A percentile compares a stretch with the other conserved stretches of the same genome.
Evolutionary conservation across 1,284 basidiomycete species (phyloP).

Genomic region (Ganoderma meredithae): DNA sequence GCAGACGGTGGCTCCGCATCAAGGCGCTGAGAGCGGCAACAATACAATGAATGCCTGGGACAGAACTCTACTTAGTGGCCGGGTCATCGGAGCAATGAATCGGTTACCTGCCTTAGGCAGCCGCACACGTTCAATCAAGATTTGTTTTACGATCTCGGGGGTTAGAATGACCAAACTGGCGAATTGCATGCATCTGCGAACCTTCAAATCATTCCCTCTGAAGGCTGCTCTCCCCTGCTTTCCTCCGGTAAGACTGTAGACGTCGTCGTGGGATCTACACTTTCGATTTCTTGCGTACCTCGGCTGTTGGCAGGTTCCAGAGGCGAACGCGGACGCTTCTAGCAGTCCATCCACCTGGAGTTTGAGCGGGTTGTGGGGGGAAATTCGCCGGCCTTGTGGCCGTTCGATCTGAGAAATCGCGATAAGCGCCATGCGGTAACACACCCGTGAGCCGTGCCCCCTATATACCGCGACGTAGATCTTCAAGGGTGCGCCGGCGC

Average conservation of each 20-base stretch:
- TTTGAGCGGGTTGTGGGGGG: conserved; percentile 11
- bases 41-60: conserved; percentile 5
- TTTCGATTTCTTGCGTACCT: not conserved
- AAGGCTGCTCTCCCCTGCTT: not conserved
- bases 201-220: not conserved
- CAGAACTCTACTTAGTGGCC: conserved; percentile 17
- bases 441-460: not conserved
- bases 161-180: not conserved
- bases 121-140: conserved; percentile 6
- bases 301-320: not conserved
- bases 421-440: conserved; percentile 14
- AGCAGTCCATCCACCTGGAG: not conserved
- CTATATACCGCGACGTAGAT: not conserved
- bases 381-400: conserved; percentile 12
- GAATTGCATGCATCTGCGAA: not conserved
- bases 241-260: conserved; percentile 1
- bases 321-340: not conserved
- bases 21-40: conserved; percentile 7
- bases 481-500: conserved; percentile 8
- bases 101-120: conserved; percentile 11
- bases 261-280: not conserved
- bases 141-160: not conserved
- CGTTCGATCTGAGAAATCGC: conserved; percentile 10
- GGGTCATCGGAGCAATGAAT: conserved; percentile 11
- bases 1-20: not conserved